Base-by-base conservation (phyloP, 768 basidiomycete genomes). In the Coprinellus aureogranulatus region DNA sequence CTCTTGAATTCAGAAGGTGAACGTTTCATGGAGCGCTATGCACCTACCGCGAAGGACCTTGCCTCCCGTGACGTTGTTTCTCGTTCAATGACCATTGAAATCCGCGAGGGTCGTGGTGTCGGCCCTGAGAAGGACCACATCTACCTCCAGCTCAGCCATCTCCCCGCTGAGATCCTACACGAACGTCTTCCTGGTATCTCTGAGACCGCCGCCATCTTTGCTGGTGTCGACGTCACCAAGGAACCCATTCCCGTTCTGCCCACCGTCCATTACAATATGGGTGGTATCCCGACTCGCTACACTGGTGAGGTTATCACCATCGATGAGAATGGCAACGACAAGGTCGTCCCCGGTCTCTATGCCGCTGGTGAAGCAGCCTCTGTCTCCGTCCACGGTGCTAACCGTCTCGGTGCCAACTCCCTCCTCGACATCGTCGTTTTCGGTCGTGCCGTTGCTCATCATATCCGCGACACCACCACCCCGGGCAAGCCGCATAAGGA, bases 1-100 rank as follows among this genome's bases (percentile, higher is more conserved):
- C 81, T 99, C 62, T 78, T 99, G 70, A 98, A 99, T 79, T 92
- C 94, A 9, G 90, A 98, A 80, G 97, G 97, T 70, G 97, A 99
- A 75, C 90, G 97, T 59, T 99, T 99, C 81, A 99, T 99, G 97
- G 96, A 98, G 75, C 92, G 96, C 72, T 98, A 98, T 72, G 97
- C 97, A 0, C 97, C 97, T 10, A 98, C 96, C 44, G 97, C 97
- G 61, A 98, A 98, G 81, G 97, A 99, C 81, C 85, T 99, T 64
- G 97, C 97, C 41, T 99, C 97, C 46, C 94, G 97, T 69, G 97
- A 99, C 69, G 97, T 99, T 68, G 97, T 99, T 31, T 98, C 97
- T 49, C 94, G 97, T 66, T 94, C 92, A 53, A 99, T 98, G 96
- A 99, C 97, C 46, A 81, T 98, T 64, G 97, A 99, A 74, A 92